These are phyloP conservation scores for Thraustotheca clavata DNA, from an alignment of 352 stramenopile species.

Conservation along the genomic window DNA sequence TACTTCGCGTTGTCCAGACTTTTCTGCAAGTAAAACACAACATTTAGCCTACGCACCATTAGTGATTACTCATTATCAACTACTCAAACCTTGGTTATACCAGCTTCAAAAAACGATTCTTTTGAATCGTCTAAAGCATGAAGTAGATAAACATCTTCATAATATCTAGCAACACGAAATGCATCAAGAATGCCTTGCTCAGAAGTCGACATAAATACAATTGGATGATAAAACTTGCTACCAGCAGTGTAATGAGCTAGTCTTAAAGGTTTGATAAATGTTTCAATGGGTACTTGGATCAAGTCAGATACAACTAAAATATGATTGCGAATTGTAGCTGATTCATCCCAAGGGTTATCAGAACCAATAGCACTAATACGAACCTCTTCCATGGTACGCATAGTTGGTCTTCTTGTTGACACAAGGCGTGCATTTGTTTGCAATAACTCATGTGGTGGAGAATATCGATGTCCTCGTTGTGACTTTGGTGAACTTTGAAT, in stretches of 20 bases:
- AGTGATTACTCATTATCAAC: neutral
- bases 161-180: slow-evolving; percentile 30
- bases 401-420: neutral
- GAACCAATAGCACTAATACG: neutral
- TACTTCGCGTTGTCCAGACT: slow-evolving; percentile 39
- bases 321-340: slow-evolving; percentile 34
- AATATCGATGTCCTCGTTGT: slow-evolving; percentile 23
- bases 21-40: slow-evolving; percentile 55
- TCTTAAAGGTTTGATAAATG: slow-evolving; percentile 45
- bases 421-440: slow-evolving; percentile 7
- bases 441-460: neutral
- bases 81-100: slow-evolving; percentile 30
- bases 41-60: slow-evolving; percentile 24
- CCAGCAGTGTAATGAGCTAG: slow-evolving; percentile 30
- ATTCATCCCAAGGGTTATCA: neutral
- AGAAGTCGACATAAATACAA: slow-evolving; percentile 58
- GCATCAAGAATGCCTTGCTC: slow-evolving; percentile 21
- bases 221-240: slow-evolving; percentile 35
- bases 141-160: slow-evolving; percentile 53
- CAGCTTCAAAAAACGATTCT: slow-evolving; percentile 40
- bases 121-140: slow-evolving; percentile 43
- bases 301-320: slow-evolving; percentile 55
- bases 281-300: slow-evolving; percentile 31
- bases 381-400: neutral
- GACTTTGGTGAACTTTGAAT: slow-evolving; percentile 21